Percentiles rank a stretch among this genome's conserved stretches.
Conservation (phyloP, 2,329 filamentous ascomycete genomes). For the Helicocarpus griseus region DNA sequence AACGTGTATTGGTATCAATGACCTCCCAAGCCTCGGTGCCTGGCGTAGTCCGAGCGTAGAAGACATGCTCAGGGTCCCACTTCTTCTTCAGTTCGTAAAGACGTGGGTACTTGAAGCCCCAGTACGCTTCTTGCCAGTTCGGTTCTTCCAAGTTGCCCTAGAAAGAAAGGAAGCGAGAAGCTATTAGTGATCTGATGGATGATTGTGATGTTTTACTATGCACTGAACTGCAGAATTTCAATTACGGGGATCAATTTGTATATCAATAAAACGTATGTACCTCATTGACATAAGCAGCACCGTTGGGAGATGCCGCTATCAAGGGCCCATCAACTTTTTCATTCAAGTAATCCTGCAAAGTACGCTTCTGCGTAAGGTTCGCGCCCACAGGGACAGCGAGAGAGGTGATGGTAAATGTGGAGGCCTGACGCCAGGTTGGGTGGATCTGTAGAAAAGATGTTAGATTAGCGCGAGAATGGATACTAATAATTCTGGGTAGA, state of each 20-base stretch:
- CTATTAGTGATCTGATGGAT: too few relatives aligned
- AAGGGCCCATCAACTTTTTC: neutral
- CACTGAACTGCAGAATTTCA: too few relatives aligned
- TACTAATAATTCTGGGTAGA: too few relatives aligned
- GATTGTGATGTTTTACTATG: too few relatives aligned
- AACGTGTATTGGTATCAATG: neutral
- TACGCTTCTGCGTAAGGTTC: neutral
- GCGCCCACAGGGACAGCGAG: neutral
- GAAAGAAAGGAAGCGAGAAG: neutral
- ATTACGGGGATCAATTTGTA: neutral
- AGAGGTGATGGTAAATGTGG: neutral
- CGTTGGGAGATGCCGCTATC: neutral
- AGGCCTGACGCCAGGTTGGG: neutral
- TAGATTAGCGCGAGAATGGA: neutral
- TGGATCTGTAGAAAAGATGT: neutral
- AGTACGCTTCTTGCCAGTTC: constrained; percentile 32
- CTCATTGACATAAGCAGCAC: neutral
- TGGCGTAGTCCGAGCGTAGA: constrained; percentile 40
- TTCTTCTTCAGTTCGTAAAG: constrained; percentile 29
- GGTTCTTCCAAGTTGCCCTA: constrained; percentile 16
- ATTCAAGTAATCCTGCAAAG: neutral
- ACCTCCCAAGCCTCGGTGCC: constrained; percentile 34
- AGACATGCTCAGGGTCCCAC: constrained; percentile 34
- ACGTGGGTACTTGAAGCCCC: constrained; percentile 29
- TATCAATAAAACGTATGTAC: too few relatives aligned